A percentile compares a stretch with the other conserved stretches of the same genome.
phyloP scores from a whole-genome alignment of 2,329 filamentous ascomycete species.

The Clarireedia paspali region DNA sequence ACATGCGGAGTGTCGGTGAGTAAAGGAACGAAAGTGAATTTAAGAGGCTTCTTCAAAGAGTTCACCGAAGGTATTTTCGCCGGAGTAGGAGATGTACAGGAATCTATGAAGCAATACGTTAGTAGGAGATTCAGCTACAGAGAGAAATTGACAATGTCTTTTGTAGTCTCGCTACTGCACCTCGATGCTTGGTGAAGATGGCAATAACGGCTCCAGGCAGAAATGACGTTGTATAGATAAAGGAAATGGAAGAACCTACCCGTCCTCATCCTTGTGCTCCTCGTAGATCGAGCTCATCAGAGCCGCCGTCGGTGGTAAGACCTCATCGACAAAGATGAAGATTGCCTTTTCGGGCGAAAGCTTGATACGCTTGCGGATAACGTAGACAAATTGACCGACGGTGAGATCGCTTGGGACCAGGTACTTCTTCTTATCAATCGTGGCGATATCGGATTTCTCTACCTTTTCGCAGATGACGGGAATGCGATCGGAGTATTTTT shows the following conservation, averaged over 20 bases:
- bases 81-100: conserved; percentile 97
- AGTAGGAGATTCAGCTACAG: not conserved
- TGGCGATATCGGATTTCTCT: conserved; percentile 97
- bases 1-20: not conserved
- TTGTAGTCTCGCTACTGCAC: not conserved
- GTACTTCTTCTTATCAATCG: conserved; percentile 99
- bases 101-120: conserved; percentile 33
- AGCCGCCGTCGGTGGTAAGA: conserved; percentile 89
- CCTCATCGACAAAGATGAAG: conserved; percentile 99
- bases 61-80: conserved; percentile 93
- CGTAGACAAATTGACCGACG: conserved; percentile 98
- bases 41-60: conserved; percentile 6
- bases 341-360: conserved; percentile 98
- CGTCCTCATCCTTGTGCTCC: conserved; percentile 84
- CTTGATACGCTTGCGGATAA: conserved; percentile 99
- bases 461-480: conserved; percentile 99
- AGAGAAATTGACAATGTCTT: not conserved
- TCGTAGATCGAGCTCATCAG: conserved; percentile 99
- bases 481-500: conserved; percentile 98
- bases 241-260: conserved; percentile 34
- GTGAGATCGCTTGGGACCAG: conserved; percentile 95
- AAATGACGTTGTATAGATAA: conserved; percentile 7
- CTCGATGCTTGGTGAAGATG: not conserved
- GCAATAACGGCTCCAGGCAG: conserved; percentile 5
- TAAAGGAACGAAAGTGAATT: not conserved